Percentiles rank a stretch among this genome's conserved stretches.
These are phyloP conservation scores for Claviceps digitariae DNA, from an alignment of 2,329 filamentous ascomycete species.

Conservation along the genomic window DNA sequence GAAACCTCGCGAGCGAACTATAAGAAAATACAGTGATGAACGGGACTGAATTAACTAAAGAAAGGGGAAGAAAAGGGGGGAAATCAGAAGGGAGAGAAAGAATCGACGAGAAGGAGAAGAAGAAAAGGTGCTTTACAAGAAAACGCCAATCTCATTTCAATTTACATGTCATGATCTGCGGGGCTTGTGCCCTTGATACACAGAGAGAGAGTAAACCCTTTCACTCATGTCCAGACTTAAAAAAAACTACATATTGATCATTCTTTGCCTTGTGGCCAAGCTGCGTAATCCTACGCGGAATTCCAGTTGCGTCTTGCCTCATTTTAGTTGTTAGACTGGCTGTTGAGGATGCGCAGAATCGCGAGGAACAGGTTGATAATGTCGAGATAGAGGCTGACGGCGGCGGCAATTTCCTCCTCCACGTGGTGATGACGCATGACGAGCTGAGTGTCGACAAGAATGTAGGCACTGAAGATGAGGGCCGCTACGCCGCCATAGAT, in stretches of 20 bases:
- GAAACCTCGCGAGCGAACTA: too few species aligned
- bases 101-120: not conserved
- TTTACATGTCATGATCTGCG: not conserved
- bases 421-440: slow-evolving; percentile 93
- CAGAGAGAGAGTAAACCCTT: not conserved
- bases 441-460: slow-evolving; percentile 91
- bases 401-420: slow-evolving; percentile 92
- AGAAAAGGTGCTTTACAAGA: not conserved
- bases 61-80: not conserved
- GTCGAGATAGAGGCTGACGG: slow-evolving; percentile 90
- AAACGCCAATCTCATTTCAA: not conserved
- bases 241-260: too few species aligned
- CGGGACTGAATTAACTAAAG: not conserved
- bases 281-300: not conserved
- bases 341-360: slow-evolving; percentile 92
- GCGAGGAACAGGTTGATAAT: slow-evolving; percentile 95
- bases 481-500: slow-evolving; percentile 72
- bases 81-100: not conserved
- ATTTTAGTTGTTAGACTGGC: slow-evolving; percentile 75
- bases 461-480: slow-evolving; percentile 86
- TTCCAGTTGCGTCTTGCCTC: not conserved
- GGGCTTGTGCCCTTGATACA: too few species aligned
- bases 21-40: too few species aligned
- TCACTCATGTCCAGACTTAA: not conserved
- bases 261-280: too few species aligned